Evolutionary conservation across 78 protist species (phyloP).

Genomic region (Anaeramoeba flamelloides): DNA sequence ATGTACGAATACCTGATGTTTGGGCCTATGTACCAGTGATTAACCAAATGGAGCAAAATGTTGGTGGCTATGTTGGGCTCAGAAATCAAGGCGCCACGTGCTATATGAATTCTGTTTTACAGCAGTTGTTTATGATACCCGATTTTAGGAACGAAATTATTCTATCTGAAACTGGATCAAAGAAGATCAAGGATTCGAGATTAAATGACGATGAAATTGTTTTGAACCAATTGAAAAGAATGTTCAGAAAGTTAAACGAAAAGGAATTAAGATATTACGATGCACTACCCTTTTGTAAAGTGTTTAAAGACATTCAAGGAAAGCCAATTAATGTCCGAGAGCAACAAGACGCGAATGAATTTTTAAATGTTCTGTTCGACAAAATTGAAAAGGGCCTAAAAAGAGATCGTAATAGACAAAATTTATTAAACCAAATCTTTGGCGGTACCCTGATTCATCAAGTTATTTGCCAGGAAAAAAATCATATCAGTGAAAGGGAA

Average conservation of each 20-base stretch:
- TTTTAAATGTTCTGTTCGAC: constrained; percentile 36
- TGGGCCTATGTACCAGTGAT: too few relatives aligned
- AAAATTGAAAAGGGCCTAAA: constrained; percentile 33
- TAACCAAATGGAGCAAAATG: too few relatives aligned
- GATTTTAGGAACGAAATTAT: too few relatives aligned
- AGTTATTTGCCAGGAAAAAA: constrained; percentile 32
- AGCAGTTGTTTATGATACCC: too few relatives aligned
- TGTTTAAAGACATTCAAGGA: constrained; percentile 47
- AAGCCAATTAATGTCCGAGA: constrained; percentile 26
- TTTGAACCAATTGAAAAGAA: constrained; percentile 31
- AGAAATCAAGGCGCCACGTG: too few relatives aligned
- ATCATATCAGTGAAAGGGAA: constrained; percentile 44
- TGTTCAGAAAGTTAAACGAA: constrained; percentile 46
- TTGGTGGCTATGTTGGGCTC: too few relatives aligned
- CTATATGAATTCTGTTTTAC: too few relatives aligned
- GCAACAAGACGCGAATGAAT: constrained; percentile 55
- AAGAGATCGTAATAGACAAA: constrained; percentile 25
- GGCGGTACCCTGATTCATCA: constrained; percentile 43
- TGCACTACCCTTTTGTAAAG: constrained; percentile 33
- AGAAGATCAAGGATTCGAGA: too few relatives aligned
- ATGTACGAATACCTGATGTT: too few relatives aligned
- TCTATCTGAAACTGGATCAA: too few relatives aligned
- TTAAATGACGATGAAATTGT: too few relatives aligned
- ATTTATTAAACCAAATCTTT: constrained; percentile 23
- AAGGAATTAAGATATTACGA: constrained; percentile 37